Percentiles rank a stretch among this genome's conserved stretches.
phyloP scores from a whole-genome alignment of 2,329 filamentous ascomycete genomes.

The Talaromyces sp. region DNA sequence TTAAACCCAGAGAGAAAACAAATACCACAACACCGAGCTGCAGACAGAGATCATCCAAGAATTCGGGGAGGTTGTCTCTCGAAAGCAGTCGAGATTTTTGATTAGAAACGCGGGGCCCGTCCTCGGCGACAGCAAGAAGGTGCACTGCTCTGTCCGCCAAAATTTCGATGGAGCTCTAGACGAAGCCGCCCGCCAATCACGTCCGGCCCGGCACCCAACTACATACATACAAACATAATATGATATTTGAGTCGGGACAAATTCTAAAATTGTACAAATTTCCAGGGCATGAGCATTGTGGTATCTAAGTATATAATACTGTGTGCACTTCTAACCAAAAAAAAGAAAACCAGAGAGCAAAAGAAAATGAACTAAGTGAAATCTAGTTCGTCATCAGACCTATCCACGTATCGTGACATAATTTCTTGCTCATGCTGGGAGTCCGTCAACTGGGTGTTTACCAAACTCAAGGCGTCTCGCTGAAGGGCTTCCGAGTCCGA shows the following conservation, averaged over 20 bases:
- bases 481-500: conserved; percentile 32
- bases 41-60: neutral
- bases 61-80: neutral
- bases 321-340: neutral
- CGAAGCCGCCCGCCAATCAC: conserved; percentile 28
- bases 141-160: conserved; percentile 25
- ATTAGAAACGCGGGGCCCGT: conserved; percentile 19
- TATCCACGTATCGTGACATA: conserved; percentile 32
- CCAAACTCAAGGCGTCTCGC: conserved; percentile 33
- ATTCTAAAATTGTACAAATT: neutral
- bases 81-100: neutral
- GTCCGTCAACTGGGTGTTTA: conserved; percentile 33
- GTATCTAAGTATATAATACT: neutral
- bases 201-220: neutral
- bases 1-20: conserved; percentile 11
- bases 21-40: neutral
- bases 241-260: neutral
- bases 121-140: conserved; percentile 14
- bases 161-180: conserved; percentile 35
- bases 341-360: neutral
- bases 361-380: conserved; percentile 18
- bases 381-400: conserved; percentile 30
- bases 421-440: conserved; percentile 36
- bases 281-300: neutral
- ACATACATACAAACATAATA: neutral